phyloP scores from a whole-genome alignment of 768 basidiomycete genomes.

The Paxillus rubicundulus region DNA sequence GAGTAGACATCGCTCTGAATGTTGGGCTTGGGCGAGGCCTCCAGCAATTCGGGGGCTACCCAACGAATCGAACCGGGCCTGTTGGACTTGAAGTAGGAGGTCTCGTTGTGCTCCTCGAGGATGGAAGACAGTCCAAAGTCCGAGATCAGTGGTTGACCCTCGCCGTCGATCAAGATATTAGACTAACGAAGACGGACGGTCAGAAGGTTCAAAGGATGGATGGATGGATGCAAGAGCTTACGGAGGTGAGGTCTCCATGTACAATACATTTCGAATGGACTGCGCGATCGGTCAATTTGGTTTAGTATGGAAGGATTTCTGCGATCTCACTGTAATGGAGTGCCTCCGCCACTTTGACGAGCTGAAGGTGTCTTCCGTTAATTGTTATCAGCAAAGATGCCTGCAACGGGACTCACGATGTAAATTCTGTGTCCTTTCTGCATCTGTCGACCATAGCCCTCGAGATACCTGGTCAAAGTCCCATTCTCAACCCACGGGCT shows the following conservation, averaged over 20 bases:
- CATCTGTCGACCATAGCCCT: conserved; percentile 35
- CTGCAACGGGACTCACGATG: conserved; percentile 26
- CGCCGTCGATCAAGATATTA: conserved; percentile 5
- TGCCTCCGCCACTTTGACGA: conserved; percentile 40
- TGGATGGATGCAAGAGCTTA: background rate
- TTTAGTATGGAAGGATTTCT: background rate
- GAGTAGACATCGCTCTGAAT: conserved; percentile 18
- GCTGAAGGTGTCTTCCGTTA: conserved; percentile 21
- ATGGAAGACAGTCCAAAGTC: conserved; percentile 46
- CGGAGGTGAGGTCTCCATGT: conserved; percentile 10
- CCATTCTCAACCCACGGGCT: conserved; percentile 44
- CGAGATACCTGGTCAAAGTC: conserved; percentile 37
- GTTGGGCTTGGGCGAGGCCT: background rate
- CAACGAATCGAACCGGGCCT: conserved; percentile 11
- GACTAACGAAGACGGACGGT: conserved; percentile 1
- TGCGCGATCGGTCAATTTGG: background rate
- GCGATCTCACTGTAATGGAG: conserved; percentile 36
- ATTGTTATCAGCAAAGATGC: background rate
- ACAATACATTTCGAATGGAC: conserved; percentile 2
- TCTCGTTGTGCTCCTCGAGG: conserved; percentile 33
- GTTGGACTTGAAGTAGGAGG: conserved; percentile 16
- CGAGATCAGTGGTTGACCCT: conserved; percentile 9
- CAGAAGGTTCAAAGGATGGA: background rate
- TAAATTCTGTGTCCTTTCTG: conserved; percentile 34
- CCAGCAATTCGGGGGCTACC: conserved; percentile 18